Percentiles rank a stretch among this genome's conserved stretches.
These are phyloP conservation scores for Ogataea dorogensis DNA, from an alignment of 805 yeast species.

Conservation along the genomic window DNA sequence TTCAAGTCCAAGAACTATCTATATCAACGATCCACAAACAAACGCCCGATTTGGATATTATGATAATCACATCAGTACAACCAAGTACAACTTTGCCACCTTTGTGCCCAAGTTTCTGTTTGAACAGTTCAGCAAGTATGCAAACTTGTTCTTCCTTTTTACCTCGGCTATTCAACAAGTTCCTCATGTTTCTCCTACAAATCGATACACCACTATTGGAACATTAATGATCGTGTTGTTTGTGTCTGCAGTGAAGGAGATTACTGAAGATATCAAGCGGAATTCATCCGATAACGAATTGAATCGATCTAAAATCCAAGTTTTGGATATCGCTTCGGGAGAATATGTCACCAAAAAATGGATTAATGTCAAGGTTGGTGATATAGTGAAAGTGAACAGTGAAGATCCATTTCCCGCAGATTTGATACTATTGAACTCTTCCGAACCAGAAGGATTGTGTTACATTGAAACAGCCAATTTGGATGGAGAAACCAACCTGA, in stretches of 20 bases:
- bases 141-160: slow-evolving; percentile 88
- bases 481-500: slow-evolving; percentile 96
- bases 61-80: slow-evolving; percentile 89
- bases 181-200: slow-evolving; percentile 94
- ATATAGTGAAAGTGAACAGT: slow-evolving; percentile 75
- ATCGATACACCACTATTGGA: slow-evolving; percentile 91
- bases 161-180: slow-evolving; percentile 96
- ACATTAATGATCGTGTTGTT: slow-evolving; percentile 80
- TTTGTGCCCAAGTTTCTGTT: slow-evolving; percentile 91
- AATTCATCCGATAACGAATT: slow-evolving; percentile 84
- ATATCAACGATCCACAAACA: slow-evolving; percentile 58
- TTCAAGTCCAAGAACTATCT: slow-evolving; percentile 59
- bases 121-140: slow-evolving; percentile 96
- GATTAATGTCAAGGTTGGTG: slow-evolving; percentile 90
- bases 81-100: slow-evolving; percentile 91
- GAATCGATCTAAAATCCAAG: slow-evolving; percentile 67
- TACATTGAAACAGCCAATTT: slow-evolving; percentile 96
- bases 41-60: slow-evolving; percentile 58
- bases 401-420: slow-evolving; percentile 97
- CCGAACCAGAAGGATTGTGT: slow-evolving; percentile 98
- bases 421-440: slow-evolving; percentile 75
- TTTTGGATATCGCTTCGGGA: slow-evolving; percentile 57
- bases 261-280: slow-evolving; percentile 87
- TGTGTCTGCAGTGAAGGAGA: slow-evolving; percentile 91
- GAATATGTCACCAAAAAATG: slow-evolving; percentile 67